Conservation (phyloP, 2,329 filamentous ascomycete genomes). For the Stemphylium vesicarium region DNA sequence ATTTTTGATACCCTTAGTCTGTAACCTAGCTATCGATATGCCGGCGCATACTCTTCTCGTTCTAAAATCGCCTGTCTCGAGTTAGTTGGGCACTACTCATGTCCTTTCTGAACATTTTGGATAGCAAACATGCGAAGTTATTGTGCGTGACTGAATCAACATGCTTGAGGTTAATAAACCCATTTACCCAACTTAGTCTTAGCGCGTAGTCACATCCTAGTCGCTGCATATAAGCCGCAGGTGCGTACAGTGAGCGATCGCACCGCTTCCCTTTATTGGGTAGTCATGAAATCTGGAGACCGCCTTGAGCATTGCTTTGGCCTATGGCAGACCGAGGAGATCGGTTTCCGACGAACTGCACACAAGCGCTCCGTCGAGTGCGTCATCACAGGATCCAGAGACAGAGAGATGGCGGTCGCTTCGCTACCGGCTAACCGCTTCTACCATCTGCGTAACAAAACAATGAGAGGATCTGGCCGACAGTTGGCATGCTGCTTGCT, state of each 20-base stretch:
- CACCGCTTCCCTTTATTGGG: slow-evolving; percentile 17
- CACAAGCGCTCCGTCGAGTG: not conserved
- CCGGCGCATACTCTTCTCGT: not conserved
- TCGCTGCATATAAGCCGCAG: slow-evolving; percentile 22
- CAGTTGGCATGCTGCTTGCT: not conserved
- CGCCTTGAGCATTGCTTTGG: slow-evolving; percentile 1
- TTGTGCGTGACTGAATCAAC: slow-evolving; percentile 2
- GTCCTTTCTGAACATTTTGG: not conserved
- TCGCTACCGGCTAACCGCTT: not conserved
- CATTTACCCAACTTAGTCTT: slow-evolving; percentile 23
- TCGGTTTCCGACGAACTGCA: not conserved
- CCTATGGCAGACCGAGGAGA: slow-evolving; percentile 13
- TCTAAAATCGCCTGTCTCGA: not conserved
- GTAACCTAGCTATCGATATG: not conserved
- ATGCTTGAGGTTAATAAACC: slow-evolving; percentile 16
- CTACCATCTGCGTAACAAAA: not conserved
- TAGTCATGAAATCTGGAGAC: slow-evolving; percentile 3
- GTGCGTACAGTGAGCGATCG: slow-evolving; percentile 10
- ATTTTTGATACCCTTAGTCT: not conserved
- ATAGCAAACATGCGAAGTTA: slow-evolving; percentile 1
- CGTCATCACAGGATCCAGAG: not conserved
- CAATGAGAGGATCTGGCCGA: not conserved
- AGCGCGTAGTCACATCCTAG: slow-evolving; percentile 13
- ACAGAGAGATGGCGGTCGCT: not conserved
- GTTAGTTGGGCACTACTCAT: not conserved